Percentiles rank a stretch among this genome's conserved stretches.
phyloP scores from a whole-genome alignment of 164 flowering plant genomes.

The Paratinospora sagittata region DNA sequence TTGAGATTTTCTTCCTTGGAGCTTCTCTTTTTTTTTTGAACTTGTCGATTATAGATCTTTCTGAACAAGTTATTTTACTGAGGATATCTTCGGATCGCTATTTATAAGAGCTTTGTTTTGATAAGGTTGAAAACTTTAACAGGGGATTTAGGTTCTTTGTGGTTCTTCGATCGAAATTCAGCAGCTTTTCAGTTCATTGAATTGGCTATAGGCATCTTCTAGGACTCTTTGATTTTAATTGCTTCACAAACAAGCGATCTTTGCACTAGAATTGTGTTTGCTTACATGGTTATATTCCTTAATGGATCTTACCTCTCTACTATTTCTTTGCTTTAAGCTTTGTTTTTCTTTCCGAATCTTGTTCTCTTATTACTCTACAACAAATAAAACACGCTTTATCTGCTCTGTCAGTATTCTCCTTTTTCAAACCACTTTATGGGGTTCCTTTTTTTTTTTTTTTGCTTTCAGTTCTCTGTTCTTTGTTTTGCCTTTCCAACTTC shows the following conservation, averaged over 20 bases:
- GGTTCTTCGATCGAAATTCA: no score
- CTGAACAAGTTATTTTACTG: no score
- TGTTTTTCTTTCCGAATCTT: constrained; percentile 4
- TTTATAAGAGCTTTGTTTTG: no score
- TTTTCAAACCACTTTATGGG: constrained; percentile 2
- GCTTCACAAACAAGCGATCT: neutral
- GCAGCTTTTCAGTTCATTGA: no score
- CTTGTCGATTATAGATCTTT: no score
- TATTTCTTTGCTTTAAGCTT: neutral
- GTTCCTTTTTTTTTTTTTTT: neutral
- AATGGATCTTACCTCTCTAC: neutral
- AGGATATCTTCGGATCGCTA: no score
- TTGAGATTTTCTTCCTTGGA: no score
- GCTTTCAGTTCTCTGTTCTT: neutral
- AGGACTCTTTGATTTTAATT: neutral
- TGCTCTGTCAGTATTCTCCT: constrained; percentile 7
- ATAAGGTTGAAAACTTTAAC: no score
- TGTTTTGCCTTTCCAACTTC: neutral
- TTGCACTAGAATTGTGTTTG: neutral
- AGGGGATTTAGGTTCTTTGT: no score
- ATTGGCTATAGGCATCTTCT: no score
- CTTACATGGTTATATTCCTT: neutral
- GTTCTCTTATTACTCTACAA: neutral
- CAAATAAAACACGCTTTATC: neutral
- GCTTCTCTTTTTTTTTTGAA: no score